Percentiles rank a stretch among this genome's conserved stretches.
phyloP scores from a whole-genome alignment of 495 filamentous ascomycete species.

The Neurospora terricola region DNA sequence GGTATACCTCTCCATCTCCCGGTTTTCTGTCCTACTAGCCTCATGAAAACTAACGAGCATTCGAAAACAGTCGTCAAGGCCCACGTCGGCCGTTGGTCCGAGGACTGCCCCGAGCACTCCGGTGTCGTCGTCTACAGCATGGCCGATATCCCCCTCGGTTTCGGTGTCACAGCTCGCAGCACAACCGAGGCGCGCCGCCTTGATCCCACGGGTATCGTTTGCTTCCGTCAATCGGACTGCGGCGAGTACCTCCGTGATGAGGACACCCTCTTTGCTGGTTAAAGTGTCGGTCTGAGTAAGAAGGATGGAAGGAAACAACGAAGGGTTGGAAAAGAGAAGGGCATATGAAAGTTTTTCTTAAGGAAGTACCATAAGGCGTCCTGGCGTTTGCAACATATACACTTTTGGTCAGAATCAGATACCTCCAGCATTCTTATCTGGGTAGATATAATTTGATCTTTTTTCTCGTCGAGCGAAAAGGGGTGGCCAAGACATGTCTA shows the following conservation, averaged over 20 bases:
- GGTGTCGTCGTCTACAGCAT: constrained; percentile 68
- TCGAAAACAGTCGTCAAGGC: constrained; percentile 60
- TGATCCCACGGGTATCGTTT: constrained; percentile 79
- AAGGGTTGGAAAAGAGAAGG: not conserved
- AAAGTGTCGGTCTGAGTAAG: constrained; percentile 1
- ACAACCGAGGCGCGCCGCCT: constrained; percentile 70
- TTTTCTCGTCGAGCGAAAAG: not conserved
- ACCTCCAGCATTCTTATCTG: not conserved
- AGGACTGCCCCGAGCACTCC: constrained; percentile 76
- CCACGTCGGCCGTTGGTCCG: constrained; percentile 78
- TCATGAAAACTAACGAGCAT: not conserved
- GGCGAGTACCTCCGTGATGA: constrained; percentile 87
- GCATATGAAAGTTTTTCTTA: constrained; percentile 5
- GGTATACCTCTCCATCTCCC: constrained; percentile 4
- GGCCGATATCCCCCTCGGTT: constrained; percentile 70
- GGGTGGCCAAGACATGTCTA: not conserved
- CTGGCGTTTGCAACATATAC: constrained; percentile 9
- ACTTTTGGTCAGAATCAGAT: not conserved
- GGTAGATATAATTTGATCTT: not conserved
- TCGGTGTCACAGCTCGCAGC: constrained; percentile 60
- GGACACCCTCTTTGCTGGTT: constrained; percentile 44
- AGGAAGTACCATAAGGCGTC: constrained; percentile 13
- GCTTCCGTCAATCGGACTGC: constrained; percentile 79
- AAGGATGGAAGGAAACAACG: not conserved
- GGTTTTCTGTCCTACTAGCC: too few relatives aligned